Evolutionary conservation across 2,329 filamentous ascomycete genomes (phyloP), one percentile per base, ranked within the genome.

Genomic region (Bipolaris bicolor): DNA sequence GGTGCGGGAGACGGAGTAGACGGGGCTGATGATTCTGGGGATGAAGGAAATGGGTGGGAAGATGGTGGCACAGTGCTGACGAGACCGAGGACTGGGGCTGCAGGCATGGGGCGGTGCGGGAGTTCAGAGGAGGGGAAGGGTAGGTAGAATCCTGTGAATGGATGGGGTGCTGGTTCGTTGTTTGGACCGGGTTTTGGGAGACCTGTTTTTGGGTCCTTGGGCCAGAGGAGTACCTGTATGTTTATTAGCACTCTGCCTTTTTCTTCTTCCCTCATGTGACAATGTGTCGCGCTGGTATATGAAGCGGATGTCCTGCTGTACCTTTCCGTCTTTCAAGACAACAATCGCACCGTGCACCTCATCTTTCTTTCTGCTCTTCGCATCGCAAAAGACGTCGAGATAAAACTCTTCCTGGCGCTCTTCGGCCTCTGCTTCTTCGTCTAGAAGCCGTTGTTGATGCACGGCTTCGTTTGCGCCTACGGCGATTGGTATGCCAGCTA

Each of bases 391-490:
- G 15, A 81, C 77, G 60, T 82, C 79, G n/a, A 84, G 61, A 54
- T 80, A 77, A 69, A 83, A 84, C 47, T 82, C 81, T 31, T 79
- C 75, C 72, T 81, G 80, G 16, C 80, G 81, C 20, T 77, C 76
- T 50, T 80, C 76, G 29, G 79, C 78, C 41, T 79, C 76, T 26
- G 79, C 78, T 68, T 82, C 80, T 58, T 78, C 78, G 58, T 82
- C 80, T 33, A 79, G 73, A 33, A 81, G 74, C 54, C 78, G 74
- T 55, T 82, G 80, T 58, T 82, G 77, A 24, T 77, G 75, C 15
- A 83, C 79, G 48, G 80, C 82, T 75, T 83, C 79, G 37, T 78
- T 79, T 24, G 82, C 78, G 64, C 81, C 82, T 10, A 82, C 78
- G 9, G 78, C 76, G 40, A 79, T 79, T 18, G 80, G 79, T 39